Percentiles rank a stretch among this genome's conserved stretches.
phyloP scores from a whole-genome alignment of 306 rosid species.

The Pyrus bretschneideri region DNA sequence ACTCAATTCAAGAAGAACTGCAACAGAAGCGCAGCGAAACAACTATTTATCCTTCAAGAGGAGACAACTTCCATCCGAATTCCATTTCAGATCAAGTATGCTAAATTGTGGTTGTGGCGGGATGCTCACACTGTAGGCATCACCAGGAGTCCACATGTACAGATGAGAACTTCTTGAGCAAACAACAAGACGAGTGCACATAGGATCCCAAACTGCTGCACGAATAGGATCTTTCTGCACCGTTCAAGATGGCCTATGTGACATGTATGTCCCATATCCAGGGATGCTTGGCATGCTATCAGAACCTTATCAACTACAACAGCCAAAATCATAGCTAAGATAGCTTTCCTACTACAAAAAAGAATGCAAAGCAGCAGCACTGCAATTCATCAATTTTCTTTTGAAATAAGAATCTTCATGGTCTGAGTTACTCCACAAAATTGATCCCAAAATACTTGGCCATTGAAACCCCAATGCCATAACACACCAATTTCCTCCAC shows the following conservation, averaged over 20 bases:
- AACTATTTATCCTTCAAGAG: slow-evolving; percentile 84
- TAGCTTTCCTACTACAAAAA: too few relatives aligned
- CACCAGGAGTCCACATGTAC: slow-evolving; percentile 71
- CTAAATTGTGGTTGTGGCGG: slow-evolving; percentile 52
- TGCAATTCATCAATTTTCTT: too few relatives aligned
- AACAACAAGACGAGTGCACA: too few relatives aligned
- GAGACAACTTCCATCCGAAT: slow-evolving; percentile 83
- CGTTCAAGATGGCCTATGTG: slow-evolving; percentile 20
- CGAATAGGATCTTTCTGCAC: too few relatives aligned
- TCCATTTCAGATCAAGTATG: slow-evolving; percentile 77
- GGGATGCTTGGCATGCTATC: slow-evolving; percentile 78
- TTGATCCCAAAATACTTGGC: too few relatives aligned
- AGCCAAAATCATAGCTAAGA: neutral
- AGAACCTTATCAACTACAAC: slow-evolving; percentile 32
- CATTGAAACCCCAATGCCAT: too few relatives aligned
- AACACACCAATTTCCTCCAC: too few relatives aligned
- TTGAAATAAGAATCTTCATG: too few relatives aligned
- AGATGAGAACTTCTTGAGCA: too few relatives aligned
- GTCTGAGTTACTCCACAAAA: too few relatives aligned
- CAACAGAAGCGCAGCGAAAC: slow-evolving; percentile 76
- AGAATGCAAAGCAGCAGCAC: too few relatives aligned
- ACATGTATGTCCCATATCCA: slow-evolving; percentile 86
- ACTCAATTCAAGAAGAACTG: slow-evolving; percentile 57
- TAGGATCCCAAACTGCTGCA: too few relatives aligned
- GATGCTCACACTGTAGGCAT: slow-evolving; percentile 68